These are phyloP conservation scores for Populus hybrid DNA, from an alignment of 441 rosid genomes.

Conservation along the genomic window DNA sequence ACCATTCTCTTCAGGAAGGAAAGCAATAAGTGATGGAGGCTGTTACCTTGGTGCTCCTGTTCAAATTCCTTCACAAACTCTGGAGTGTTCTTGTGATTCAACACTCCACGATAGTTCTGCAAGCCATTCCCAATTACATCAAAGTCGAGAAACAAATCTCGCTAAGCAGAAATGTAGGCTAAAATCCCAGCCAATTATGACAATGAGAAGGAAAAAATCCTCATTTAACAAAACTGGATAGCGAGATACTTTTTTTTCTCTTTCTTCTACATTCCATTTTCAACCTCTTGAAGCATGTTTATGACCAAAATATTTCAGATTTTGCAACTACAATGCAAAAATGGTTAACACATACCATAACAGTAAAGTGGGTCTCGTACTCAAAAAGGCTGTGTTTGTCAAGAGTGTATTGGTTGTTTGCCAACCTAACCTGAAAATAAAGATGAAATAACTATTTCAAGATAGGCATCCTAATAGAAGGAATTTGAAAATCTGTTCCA, in stretches of 20 bases:
- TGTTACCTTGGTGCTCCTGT: constrained; percentile 71
- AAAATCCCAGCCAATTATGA: not conserved
- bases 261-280: constrained; percentile 3
- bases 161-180: not conserved
- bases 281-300: not conserved
- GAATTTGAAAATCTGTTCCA: not conserved
- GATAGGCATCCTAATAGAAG: not conserved
- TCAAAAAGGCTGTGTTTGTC: constrained; percentile 77
- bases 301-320: constrained; percentile 5
- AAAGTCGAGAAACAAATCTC: not conserved
- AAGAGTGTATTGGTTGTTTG: constrained; percentile 79
- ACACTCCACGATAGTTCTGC: constrained; percentile 78
- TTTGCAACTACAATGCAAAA: not conserved
- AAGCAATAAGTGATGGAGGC: not conserved
- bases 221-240: not conserved
- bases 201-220: not conserved
- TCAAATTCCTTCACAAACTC: constrained; percentile 87
- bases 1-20: not conserved
- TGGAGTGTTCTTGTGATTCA: constrained; percentile 76
- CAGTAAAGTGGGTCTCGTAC: constrained; percentile 98
- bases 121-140: constrained; percentile 19
- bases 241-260: not conserved
- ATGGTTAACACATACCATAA: constrained; percentile 61
- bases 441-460: constrained; percentile 7
- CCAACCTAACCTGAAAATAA: constrained; percentile 71